These are phyloP conservation scores for Pythium coloratum DNA, from an alignment of 352 stramenopile genomes.

Conservation along the genomic window DNA sequence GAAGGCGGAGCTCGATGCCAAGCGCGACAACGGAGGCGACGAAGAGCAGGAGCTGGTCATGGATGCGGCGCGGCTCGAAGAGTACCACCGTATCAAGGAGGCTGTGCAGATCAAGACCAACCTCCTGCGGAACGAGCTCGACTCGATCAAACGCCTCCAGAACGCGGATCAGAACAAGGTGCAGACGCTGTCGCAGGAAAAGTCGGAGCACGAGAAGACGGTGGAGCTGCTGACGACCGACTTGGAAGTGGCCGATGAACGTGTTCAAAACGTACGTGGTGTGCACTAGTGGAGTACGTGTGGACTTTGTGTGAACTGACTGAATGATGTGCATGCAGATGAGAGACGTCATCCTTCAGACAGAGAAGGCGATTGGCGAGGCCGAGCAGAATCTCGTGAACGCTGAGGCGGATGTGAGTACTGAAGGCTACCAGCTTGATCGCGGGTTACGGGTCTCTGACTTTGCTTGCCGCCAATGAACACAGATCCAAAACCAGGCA, in stretches of 20 bases:
- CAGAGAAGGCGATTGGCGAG: conserved; percentile 54
- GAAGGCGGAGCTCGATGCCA: conserved; percentile 57
- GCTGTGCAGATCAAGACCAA: conserved; percentile 68
- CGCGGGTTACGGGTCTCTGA: neutral
- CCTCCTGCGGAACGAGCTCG: conserved; percentile 62
- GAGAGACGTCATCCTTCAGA: conserved; percentile 65
- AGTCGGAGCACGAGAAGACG: conserved; percentile 68
- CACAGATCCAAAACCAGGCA: conserved; percentile 54
- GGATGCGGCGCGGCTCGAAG: conserved; percentile 62
- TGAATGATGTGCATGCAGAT: conserved; percentile 37
- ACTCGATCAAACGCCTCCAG: conserved; percentile 69
- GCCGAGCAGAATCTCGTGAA: conserved; percentile 51
- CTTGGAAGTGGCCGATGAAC: conserved; percentile 55
- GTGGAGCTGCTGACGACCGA: conserved; percentile 66
- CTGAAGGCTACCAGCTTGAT: neutral
- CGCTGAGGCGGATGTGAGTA: conserved; percentile 53
- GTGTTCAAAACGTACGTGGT: conserved; percentile 53
- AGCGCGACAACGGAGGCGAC: conserved; percentile 38
- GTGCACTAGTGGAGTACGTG: neutral
- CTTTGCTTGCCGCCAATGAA: neutral
- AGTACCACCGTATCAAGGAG: conserved; percentile 88
- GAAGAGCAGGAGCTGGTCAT: conserved; percentile 56
- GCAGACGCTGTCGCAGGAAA: conserved; percentile 67
- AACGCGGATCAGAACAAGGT: conserved; percentile 72
- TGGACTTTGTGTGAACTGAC: neutral